These are phyloP conservation scores for Lasiosphaeria miniovina DNA, from an alignment of 495 filamentous ascomycete genomes.

Conservation along the genomic window DNA sequence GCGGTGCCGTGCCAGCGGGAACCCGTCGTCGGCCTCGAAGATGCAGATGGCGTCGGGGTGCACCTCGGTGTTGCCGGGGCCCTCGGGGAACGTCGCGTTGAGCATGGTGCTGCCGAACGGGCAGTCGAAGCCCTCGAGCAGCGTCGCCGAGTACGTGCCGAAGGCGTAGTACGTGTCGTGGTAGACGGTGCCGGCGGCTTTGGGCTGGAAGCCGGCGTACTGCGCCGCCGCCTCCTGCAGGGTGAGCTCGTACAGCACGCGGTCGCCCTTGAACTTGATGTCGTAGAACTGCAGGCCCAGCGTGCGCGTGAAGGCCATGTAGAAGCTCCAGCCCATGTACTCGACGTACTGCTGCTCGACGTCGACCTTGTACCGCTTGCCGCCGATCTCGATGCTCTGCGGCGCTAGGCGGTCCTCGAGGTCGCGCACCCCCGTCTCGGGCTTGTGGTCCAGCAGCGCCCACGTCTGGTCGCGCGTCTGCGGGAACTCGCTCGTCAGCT, in stretches of 20 bases:
- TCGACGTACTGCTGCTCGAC: constrained; percentile 47
- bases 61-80: constrained; percentile 29
- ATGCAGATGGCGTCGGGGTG: constrained; percentile 47
- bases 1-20: constrained; percentile 46
- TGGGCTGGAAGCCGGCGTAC: constrained; percentile 52
- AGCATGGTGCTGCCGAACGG: constrained; percentile 49
- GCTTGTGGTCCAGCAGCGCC: constrained; percentile 33
- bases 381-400: constrained; percentile 34
- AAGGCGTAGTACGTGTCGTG: constrained; percentile 47
- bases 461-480: constrained; percentile 30
- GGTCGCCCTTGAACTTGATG: constrained; percentile 53
- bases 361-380: constrained; percentile 46
- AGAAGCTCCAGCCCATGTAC: constrained; percentile 57
- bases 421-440: constrained; percentile 35
- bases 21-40: constrained; percentile 50
- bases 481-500: constrained; percentile 29
- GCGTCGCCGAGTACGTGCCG: constrained; percentile 40
- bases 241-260: constrained; percentile 54
- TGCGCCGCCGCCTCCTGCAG: constrained; percentile 55
- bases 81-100: constrained; percentile 36
- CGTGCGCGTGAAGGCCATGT: constrained; percentile 43
- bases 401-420: constrained; percentile 41
- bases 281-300: constrained; percentile 49
- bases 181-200: constrained; percentile 40
- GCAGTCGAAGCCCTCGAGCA: constrained; percentile 54